Evolutionary conservation across 164 flowering plant genomes (phyloP).

Genomic region (Magnolia kwangsiensis): DNA sequence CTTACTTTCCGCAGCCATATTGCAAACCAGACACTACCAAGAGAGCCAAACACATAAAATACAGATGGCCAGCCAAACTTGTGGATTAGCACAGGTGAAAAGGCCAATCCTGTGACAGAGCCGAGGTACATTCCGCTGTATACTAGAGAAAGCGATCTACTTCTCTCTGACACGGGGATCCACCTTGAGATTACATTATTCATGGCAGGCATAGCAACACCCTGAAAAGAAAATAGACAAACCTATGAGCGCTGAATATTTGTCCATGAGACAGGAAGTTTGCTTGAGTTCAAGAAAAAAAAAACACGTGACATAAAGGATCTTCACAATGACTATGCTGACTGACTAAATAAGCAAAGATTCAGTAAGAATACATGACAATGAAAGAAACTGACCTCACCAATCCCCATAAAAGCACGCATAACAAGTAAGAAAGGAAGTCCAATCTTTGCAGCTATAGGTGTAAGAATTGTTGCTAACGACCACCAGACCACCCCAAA

Average conservation of each 20-base stretch:
- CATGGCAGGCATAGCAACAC: constrained; percentile 99
- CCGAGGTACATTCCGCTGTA: constrained; percentile 99
- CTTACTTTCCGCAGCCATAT: constrained; percentile 81
- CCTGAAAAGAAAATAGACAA: constrained; percentile 46
- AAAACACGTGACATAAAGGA: background rate
- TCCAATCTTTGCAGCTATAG: constrained; percentile 88
- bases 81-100: constrained; percentile 82
- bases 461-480: constrained; percentile 86
- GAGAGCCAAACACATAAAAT: constrained; percentile 92
- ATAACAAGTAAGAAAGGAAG: constrained; percentile 83
- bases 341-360: background rate
- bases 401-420: constrained; percentile 99
- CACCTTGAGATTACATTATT: constrained; percentile 91
- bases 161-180: constrained; percentile 98
- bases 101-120: constrained; percentile 86
- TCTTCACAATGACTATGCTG: background rate
- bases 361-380: background rate
- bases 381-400: constrained; percentile 69
- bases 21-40: constrained; percentile 94
- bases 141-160: constrained; percentile 95
- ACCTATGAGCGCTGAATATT: constrained; percentile 1
- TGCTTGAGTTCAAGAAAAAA: too few species aligned
- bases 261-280: background rate
- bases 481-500: constrained; percentile 99
- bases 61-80: constrained; percentile 97